Conservation (phyloP, 164 flowering plant genomes). For the Hamamelis virginiana region DNA sequence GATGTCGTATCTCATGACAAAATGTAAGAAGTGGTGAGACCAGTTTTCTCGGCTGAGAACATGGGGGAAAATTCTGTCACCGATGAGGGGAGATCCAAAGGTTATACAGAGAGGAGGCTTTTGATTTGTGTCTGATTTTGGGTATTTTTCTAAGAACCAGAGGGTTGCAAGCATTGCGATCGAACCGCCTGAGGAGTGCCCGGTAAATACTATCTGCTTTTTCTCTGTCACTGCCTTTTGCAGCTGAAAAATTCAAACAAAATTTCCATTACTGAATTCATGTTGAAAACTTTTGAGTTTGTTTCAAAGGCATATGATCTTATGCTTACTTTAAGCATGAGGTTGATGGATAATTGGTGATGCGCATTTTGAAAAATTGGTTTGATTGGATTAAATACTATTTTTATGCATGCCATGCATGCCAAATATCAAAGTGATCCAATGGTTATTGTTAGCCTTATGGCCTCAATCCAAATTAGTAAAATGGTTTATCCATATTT, state of each 20-base stretch:
- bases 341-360: no score
- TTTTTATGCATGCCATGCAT: no score
- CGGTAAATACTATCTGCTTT: constrained; percentile 67
- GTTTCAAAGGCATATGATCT: no score
- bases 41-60: constrained; percentile 72
- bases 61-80: constrained; percentile 54
- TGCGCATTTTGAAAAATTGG: no score
- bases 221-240: constrained; percentile 32
- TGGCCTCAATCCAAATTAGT: no score
- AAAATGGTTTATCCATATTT: no score
- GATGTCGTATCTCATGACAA: constrained; percentile 57
- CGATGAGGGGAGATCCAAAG: constrained; percentile 79
- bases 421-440: no score
- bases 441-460: no score
- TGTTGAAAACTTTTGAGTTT: no score
- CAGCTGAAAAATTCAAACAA: constrained; percentile 45
- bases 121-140: constrained; percentile 11
- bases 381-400: no score
- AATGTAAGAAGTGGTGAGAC: constrained; percentile 55
- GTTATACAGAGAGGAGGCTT: constrained; percentile 51
- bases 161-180: constrained; percentile 65
- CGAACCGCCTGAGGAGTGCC: constrained; percentile 76
- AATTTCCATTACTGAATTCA: no score
- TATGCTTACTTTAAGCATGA: no score
- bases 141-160: constrained; percentile 52